Evolutionary conservation across 2,329 filamentous ascomycete species (phyloP), one percentile per base, ranked within the genome.

Genomic region (Aspergillus chevalieri): DNA sequence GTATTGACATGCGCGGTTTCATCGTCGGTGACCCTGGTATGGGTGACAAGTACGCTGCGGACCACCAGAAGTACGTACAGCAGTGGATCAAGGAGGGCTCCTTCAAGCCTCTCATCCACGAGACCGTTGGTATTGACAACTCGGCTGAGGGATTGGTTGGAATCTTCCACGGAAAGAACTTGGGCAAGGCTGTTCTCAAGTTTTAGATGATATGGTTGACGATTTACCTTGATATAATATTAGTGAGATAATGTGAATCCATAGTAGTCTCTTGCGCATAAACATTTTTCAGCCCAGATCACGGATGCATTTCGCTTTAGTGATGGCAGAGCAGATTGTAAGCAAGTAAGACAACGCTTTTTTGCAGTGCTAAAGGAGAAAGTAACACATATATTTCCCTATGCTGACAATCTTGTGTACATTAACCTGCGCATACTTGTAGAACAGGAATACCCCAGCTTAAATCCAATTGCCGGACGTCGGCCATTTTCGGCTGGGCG

Each of bases 141-240:
- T 85, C 84, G 1, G 74, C 82, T 5, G 80, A 90, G 49, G 89
- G 85, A 0, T 77, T 94, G 52, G 70, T 92, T 10, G 86, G 83
- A 10, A 83, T 94, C 75, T 77, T 93, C 48, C 67, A 80, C 62
- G 89, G 89, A 44, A 79, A 86, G 69, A 94, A 94, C 74, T 87
- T 90, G 70, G 89, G 89, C 58, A 95, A 95, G 80, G 86, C 88
- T 14, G 80, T 93, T 19, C 63, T 93, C 61, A 86, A 88, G 75
- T 81, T 85, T 34, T 58, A 82, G 72, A 44, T 78, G n/a, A 41
- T 8, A 41, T 21, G 19, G 22, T 41, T 15, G 38, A 41, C 12
- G 10, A 19, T 19, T 17, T 14, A 41, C 10, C 5, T 12, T 21
- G 17, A 21, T 41, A 10, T 41, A 19, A 12, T 12, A 12, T 5